These are phyloP conservation scores for Aureobasidium zeae DNA, from an alignment of 2,329 filamentous ascomycete genomes.

Conservation along the genomic window DNA sequence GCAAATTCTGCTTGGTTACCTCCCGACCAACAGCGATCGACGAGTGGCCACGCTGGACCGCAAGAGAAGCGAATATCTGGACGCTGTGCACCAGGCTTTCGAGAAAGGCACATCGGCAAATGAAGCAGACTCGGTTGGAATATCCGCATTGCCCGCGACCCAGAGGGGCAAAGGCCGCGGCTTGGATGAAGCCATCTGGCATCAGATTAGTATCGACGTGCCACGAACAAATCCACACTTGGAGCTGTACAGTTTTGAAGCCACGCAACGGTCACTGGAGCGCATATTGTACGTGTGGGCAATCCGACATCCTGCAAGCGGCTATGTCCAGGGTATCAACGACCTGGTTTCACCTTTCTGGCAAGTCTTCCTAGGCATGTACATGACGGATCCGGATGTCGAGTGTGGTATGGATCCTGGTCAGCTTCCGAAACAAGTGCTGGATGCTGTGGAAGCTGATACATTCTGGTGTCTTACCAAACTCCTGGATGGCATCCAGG, in stretches of 20 bases:
- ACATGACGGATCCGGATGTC: conserved; percentile 88
- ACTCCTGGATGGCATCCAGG: conserved; percentile 94
- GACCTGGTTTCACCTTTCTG: conserved; percentile 96
- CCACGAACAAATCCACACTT: conserved; percentile 94
- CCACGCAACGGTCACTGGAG: conserved; percentile 87
- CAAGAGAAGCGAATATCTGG: conserved; percentile 92
- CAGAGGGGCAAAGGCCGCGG: conserved; percentile 60
- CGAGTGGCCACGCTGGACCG: conserved; percentile 82
- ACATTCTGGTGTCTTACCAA: conserved; percentile 98
- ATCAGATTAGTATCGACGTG: conserved; percentile 98
- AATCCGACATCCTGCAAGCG: conserved; percentile 90
- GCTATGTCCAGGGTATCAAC: conserved; percentile 98
- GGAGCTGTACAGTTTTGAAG: conserved; percentile 89
- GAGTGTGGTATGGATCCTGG: conserved; percentile 95
- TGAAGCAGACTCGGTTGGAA: conserved; percentile 34
- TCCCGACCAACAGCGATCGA: conserved; percentile 92
- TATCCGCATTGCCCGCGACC: conserved; percentile 31
- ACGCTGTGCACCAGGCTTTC: conserved; percentile 68
- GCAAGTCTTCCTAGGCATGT: conserved; percentile 91
- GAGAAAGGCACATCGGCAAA: conserved; percentile 42
- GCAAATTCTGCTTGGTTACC: conserved; percentile 89
- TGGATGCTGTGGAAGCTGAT: conserved; percentile 95
- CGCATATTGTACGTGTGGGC: conserved; percentile 96
- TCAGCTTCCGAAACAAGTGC: conserved; percentile 76
- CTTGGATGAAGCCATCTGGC: conserved; percentile 95